Conservation (phyloP, 306 rosid species). For the Albizia julibrissin region DNA sequence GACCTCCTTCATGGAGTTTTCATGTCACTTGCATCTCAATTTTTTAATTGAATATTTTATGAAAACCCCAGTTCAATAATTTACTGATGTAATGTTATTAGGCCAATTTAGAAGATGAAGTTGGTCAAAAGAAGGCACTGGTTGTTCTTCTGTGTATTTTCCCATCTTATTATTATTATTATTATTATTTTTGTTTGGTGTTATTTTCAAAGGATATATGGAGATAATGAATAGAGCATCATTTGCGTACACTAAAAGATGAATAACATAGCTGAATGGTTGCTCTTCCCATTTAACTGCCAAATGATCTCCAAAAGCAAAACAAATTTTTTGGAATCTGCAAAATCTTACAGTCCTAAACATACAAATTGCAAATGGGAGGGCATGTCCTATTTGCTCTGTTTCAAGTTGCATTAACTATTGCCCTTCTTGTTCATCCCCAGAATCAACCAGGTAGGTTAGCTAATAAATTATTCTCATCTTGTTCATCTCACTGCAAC, state of each 20-base stretch:
- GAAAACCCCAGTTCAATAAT: no score
- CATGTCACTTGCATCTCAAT: no score
- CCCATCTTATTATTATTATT: not conserved
- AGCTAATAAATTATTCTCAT: not conserved
- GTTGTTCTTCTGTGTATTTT: not conserved
- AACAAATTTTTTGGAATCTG: not conserved
- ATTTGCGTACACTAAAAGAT: no score
- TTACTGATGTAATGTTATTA: no score
- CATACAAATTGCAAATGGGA: constrained; percentile 18
- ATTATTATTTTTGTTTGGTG: not conserved
- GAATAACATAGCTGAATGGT: not conserved
- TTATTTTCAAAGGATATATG: no score
- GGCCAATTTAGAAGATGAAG: not conserved
- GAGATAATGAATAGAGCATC: not conserved
- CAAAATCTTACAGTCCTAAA: not conserved
- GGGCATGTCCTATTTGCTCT: constrained; percentile 9
- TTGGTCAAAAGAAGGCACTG: not conserved
- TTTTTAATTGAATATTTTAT: no score
- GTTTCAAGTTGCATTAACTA: constrained; percentile 23
- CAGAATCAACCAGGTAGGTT: constrained; percentile 37
- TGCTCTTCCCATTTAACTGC: no score
- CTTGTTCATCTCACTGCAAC: constrained; percentile 10
- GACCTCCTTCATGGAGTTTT: no score
- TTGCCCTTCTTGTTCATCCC: constrained; percentile 28
- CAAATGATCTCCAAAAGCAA: not conserved